Evolutionary conservation across 805 yeast species (phyloP).

Genomic region (Candida nemodendra): DNA sequence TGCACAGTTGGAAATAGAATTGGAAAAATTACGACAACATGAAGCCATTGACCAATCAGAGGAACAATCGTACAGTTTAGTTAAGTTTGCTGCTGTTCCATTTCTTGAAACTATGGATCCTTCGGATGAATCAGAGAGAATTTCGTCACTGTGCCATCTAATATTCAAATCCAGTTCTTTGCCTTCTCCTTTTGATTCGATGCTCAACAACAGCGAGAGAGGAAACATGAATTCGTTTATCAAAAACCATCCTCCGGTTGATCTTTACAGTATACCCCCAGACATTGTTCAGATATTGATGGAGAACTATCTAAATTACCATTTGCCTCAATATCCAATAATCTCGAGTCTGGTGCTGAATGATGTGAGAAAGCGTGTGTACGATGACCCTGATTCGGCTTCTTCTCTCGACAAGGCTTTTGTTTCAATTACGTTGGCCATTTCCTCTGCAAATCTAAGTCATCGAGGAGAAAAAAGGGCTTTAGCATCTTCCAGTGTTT

Average conservation of each 20-base stretch:
- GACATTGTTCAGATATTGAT: slow-evolving; percentile 12
- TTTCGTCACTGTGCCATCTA: slow-evolving; percentile 3
- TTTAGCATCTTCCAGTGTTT: slow-evolving; percentile 11
- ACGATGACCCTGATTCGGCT: slow-evolving; percentile 1
- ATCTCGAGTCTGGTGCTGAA: slow-evolving; percentile 12
- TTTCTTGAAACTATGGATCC: slow-evolving; percentile 8
- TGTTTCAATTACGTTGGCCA: slow-evolving; percentile 8
- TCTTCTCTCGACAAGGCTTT: slow-evolving; percentile 9
- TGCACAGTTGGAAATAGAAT: slow-evolving; percentile 14
- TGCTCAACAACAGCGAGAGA: slow-evolving; percentile 7
- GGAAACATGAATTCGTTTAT: slow-evolving; percentile 10
- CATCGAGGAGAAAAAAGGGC: slow-evolving; percentile 13
- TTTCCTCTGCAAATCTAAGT: slow-evolving; percentile 12
- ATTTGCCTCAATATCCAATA: slow-evolving; percentile 19
- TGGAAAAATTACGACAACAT: slow-evolving; percentile 7
- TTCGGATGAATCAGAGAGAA: slow-evolving; percentile 3
- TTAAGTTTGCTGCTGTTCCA: slow-evolving; percentile 13
- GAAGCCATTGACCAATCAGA: slow-evolving; percentile 8
- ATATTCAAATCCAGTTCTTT: slow-evolving; percentile 11
- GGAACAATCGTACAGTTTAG: slow-evolving; percentile 9
- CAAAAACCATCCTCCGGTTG: slow-evolving; percentile 16
- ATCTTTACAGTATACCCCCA: slow-evolving; percentile 13
- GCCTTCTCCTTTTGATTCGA: slow-evolving; percentile 16
- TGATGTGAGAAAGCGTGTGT: slow-evolving; percentile 8
- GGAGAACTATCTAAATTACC: slow-evolving; percentile 13